Evolutionary conservation across 2,329 filamentous ascomycete species (phyloP).

Genomic region (Parasarocladium wereldwijsianum): DNA sequence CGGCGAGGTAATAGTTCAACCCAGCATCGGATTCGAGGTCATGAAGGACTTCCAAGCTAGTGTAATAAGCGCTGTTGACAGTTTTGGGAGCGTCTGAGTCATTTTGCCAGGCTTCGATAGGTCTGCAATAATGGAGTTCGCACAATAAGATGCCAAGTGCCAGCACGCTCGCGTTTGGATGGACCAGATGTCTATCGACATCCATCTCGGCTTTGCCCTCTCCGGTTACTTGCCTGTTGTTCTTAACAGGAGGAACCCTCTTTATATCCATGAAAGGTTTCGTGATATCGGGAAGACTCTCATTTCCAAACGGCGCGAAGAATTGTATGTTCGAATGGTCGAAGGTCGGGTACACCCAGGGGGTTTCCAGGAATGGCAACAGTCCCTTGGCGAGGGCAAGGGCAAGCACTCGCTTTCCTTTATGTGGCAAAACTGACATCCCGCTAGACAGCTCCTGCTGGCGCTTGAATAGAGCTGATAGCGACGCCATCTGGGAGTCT

Average conservation of each 20-base stretch:
- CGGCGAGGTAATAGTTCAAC: constrained; percentile 1
- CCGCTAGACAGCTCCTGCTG: constrained; percentile 1
- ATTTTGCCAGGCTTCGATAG: background rate
- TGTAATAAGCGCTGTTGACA: constrained; percentile 1
- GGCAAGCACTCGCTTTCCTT: constrained; percentile 9
- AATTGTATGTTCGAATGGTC: no score
- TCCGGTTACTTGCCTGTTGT: no score
- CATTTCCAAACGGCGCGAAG: no score
- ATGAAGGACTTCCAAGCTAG: background rate
- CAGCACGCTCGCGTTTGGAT: background rate
- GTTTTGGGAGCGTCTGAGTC: background rate
- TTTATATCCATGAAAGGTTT: no score
- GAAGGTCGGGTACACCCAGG: constrained; percentile 6
- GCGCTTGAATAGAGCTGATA: constrained; percentile 1
- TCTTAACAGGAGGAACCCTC: no score
- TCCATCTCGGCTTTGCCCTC: no score
- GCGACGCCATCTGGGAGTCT: background rate
- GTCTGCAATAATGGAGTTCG: constrained; percentile 1
- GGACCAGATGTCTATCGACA: no score
- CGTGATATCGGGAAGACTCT: no score
- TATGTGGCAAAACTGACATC: constrained; percentile 7
- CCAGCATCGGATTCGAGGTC: constrained; percentile 1
- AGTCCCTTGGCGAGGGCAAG: constrained; percentile 7
- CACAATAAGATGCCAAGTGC: constrained; percentile 1
- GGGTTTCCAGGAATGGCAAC: constrained; percentile 9